These are phyloP conservation scores for Kodamaea hsintzibuensis DNA, from an alignment of 805 yeast genomes.

Conservation along the genomic window DNA sequence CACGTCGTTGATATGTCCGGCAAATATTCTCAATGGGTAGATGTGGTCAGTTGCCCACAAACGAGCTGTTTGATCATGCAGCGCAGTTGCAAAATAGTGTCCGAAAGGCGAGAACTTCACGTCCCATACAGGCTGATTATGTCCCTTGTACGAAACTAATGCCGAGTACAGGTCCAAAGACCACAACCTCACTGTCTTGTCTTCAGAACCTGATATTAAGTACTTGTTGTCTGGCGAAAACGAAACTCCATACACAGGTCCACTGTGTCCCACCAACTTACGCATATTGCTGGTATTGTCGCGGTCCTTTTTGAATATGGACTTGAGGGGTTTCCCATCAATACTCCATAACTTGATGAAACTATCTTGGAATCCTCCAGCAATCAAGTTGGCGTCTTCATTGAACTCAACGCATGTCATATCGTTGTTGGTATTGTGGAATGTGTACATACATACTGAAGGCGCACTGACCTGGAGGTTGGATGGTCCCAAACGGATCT, in stretches of 20 bases:
- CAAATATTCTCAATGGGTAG: constrained; percentile 92
- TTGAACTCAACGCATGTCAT: constrained; percentile 86
- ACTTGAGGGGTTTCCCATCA: constrained; percentile 81
- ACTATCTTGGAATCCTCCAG: constrained; percentile 94
- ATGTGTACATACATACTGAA: constrained; percentile 96
- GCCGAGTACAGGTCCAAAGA: constrained; percentile 88
- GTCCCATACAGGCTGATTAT: constrained; percentile 97
- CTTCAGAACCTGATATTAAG: constrained; percentile 82
- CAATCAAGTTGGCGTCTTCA: constrained; percentile 81
- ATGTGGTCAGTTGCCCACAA: constrained; percentile 98
- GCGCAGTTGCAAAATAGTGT: constrained; percentile 96
- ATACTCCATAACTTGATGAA: constrained; percentile 90
- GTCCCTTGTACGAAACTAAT: constrained; percentile 93
- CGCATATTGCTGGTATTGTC: constrained; percentile 49
- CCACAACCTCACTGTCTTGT: constrained; percentile 91
- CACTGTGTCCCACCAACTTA: constrained; percentile 86
- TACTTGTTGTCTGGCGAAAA: constrained; percentile 89
- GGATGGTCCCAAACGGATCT: constrained; percentile 63
- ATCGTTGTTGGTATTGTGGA: constrained; percentile 90
- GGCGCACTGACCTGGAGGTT: constrained; percentile 77
- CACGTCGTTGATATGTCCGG: constrained; percentile 96
- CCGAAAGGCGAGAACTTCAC: constrained; percentile 93
- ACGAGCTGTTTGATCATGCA: constrained; percentile 96
- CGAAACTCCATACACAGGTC: constrained; percentile 86
- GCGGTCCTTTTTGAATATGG: constrained; percentile 56